A percentile compares a stretch with the other conserved stretches of the same genome.
Conservation (phyloP, 2,329 filamentous ascomycete species). For the Ceratocystis lukuohia region DNA sequence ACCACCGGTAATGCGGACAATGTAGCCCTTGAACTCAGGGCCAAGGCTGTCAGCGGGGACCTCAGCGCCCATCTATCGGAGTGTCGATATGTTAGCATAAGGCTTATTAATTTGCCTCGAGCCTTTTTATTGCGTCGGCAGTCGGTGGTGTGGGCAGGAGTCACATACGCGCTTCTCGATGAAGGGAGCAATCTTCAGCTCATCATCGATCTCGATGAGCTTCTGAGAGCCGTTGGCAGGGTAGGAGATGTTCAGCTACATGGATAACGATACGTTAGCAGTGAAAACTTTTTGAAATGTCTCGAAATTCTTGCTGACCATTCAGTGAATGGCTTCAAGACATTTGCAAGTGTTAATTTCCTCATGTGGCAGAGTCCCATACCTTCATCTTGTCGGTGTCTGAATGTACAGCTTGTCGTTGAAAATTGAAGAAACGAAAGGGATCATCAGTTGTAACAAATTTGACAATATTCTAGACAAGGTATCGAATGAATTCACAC, state of each 20-base stretch:
- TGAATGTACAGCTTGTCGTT: slow-evolving; percentile 19
- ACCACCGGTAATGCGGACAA: slow-evolving; percentile 98
- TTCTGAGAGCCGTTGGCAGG: slow-evolving; percentile 99
- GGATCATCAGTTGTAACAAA: slow-evolving; percentile 9
- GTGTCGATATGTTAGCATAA: slow-evolving; percentile 26
- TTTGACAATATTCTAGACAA: slow-evolving; percentile 13
- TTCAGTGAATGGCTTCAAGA: no score
- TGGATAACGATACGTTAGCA: slow-evolving; percentile 3
- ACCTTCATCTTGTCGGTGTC: slow-evolving; percentile 20
- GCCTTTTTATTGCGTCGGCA: slow-evolving; percentile 12
- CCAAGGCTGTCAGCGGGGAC: slow-evolving; percentile 88
- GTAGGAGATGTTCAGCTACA: slow-evolving; percentile 59
- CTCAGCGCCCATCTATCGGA: slow-evolving; percentile 66
- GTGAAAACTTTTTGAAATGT: background rate
- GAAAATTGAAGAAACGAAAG: slow-evolving; percentile 7
- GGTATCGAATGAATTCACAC: slow-evolving; percentile 10
- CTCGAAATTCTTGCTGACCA: no score
- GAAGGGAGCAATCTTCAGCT: slow-evolving; percentile 97
- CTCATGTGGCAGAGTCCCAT: background rate
- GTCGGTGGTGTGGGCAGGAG: background rate
- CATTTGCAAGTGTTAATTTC: no score
- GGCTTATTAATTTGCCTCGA: slow-evolving; percentile 17
- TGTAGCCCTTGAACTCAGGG: slow-evolving; percentile 99
- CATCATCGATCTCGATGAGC: slow-evolving; percentile 97
- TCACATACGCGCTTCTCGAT: slow-evolving; percentile 84